Evolutionary conservation across 305 asterid genomes (phyloP).

Genomic region (Galium porrigens): DNA sequence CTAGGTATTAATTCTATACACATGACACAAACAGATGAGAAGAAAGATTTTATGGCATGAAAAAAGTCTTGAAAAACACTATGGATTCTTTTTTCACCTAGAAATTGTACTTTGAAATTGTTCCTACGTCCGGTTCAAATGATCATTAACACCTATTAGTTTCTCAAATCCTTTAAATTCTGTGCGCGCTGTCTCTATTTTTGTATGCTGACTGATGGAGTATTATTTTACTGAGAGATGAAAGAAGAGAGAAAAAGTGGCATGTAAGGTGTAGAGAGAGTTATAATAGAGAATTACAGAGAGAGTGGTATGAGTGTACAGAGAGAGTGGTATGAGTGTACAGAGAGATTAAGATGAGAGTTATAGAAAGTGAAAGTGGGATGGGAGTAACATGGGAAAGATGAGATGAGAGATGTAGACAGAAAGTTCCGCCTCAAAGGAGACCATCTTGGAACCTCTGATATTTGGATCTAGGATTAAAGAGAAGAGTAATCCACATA

Average conservation of each 20-base stretch:
- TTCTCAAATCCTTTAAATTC: neutral
- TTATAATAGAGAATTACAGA: neutral
- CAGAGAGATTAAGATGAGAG: neutral
- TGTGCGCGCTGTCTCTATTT: neutral
- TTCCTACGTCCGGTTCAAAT: neutral
- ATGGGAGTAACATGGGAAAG: neutral
- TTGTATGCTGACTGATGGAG: neutral
- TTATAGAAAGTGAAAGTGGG: neutral
- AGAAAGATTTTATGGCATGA: neutral
- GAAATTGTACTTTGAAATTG: neutral
- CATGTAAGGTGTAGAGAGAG: neutral
- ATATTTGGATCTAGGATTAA: neutral
- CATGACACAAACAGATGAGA: neutral
- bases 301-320: neutral
- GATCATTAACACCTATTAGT: neutral
- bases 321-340: neutral
- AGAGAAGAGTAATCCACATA: neutral
- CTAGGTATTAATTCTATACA: neutral
- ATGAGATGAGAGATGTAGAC: neutral
- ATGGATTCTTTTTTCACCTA: neutral
- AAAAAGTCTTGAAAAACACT: neutral
- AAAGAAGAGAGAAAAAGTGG: neutral
- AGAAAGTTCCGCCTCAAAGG: neutral
- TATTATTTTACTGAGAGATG: neutral
- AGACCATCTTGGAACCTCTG: neutral